Evolutionary conservation across 73 alveolate species (phyloP).

Genomic region (Paramecium pentaurelia): DNA sequence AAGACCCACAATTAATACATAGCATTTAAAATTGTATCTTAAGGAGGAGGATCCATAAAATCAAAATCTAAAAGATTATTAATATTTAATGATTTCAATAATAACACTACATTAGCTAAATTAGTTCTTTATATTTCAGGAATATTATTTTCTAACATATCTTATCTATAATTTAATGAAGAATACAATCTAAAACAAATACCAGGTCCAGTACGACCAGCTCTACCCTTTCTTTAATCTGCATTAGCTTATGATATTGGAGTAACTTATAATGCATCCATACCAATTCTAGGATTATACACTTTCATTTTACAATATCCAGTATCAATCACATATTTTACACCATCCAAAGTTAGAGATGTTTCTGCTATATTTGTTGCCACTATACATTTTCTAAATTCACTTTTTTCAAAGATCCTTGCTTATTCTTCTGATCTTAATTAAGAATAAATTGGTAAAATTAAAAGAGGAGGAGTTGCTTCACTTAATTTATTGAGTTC

Average conservation of each 20-base stretch:
- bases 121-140: slow-evolving; percentile 99
- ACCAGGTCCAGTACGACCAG: slow-evolving; percentile 99
- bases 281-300: slow-evolving; percentile 97
- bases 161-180: slow-evolving; percentile 94
- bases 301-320: slow-evolving; percentile 98
- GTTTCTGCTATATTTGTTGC: slow-evolving; percentile 99
- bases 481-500: slow-evolving; percentile 89
- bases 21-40: slow-evolving; percentile 99
- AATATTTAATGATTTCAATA: slow-evolving; percentile 93
- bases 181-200: slow-evolving; percentile 99
- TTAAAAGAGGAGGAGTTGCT: slow-evolving; percentile 93
- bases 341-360: slow-evolving; percentile 92
- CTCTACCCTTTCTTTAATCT: slow-evolving; percentile 87
- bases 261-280: slow-evolving; percentile 86
- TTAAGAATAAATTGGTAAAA: slow-evolving; percentile 99
- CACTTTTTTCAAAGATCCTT: slow-evolving; percentile 96
- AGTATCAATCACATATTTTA: slow-evolving; percentile 97
- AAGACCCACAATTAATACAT: slow-evolving; percentile 99
- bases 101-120: slow-evolving; percentile 98
- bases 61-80: slow-evolving; percentile 97
- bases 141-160: slow-evolving; percentile 95
- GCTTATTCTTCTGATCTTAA: slow-evolving; percentile 99
- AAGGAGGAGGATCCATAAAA: slow-evolving; percentile 99
- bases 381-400: slow-evolving; percentile 91
- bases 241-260: slow-evolving; percentile 68